A percentile compares a stretch with the other conserved stretches of the same genome.
phyloP scores from a whole-genome alignment of 2,329 filamentous ascomycete species.

The Colletotrichum sp. region DNA sequence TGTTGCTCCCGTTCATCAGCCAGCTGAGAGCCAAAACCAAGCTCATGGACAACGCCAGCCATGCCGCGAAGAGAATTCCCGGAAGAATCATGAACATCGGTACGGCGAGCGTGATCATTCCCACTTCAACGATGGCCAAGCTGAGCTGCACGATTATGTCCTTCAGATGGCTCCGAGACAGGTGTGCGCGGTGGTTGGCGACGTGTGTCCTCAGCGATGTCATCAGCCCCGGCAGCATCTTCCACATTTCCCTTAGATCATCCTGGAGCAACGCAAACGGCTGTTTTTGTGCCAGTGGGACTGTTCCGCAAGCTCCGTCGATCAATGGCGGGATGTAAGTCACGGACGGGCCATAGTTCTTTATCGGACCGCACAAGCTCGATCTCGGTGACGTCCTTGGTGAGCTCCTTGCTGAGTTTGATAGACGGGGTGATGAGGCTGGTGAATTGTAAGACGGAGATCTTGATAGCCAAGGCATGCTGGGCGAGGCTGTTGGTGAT shows the following conservation, averaged over 20 bases:
- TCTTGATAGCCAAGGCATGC: constrained; percentile 19
- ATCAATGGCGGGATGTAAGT: constrained; percentile 40
- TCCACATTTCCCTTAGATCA: constrained; percentile 25
- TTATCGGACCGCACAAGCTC: constrained; percentile 9
- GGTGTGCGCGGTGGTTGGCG: constrained; percentile 19
- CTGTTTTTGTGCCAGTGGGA: constrained; percentile 30
- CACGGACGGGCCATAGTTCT: constrained; percentile 24
- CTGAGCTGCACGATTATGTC: constrained; percentile 28
- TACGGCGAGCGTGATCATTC: constrained; percentile 27
- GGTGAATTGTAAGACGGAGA: constrained; percentile 20
- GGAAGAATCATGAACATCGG: constrained; percentile 35
- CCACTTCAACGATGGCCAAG: constrained; percentile 29
- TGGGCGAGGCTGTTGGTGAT: constrained; percentile 11
- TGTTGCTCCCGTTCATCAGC: constrained; percentile 31
- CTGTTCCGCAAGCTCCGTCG: constrained; percentile 38
- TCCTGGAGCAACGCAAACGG: constrained; percentile 24
- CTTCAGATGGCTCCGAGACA: constrained; percentile 25
- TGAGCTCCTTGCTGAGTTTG: neutral
- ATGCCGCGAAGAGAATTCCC: constrained; percentile 31
- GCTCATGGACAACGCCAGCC: constrained; percentile 26
- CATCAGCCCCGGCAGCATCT: constrained; percentile 25
- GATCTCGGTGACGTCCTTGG: constrained; percentile 11
- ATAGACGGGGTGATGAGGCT: neutral
- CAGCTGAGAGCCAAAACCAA: constrained; percentile 29
- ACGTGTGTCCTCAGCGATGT: constrained; percentile 22